Evolutionary conservation across 2,329 filamentous ascomycete species (phyloP), one percentile per base, ranked within the genome.

Genomic region (Xylaria sp.): DNA sequence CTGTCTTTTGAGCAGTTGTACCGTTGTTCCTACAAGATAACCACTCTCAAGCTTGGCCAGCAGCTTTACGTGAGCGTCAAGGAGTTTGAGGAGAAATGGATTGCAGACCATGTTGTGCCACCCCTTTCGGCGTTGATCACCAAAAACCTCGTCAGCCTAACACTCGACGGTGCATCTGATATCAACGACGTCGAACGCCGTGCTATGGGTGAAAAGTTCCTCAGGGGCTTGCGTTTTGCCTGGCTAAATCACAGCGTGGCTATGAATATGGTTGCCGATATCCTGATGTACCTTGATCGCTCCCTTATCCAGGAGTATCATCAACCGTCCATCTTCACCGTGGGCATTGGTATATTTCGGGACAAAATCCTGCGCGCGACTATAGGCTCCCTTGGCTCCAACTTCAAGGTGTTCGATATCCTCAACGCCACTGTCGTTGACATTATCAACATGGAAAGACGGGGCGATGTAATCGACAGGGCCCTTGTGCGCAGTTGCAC

Each of bases 1-100:
- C 83, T 99, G 2, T 96, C 92, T 0, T 99, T 97, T 77, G 94
- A 99, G 74, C 89, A 96, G 70, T 83, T 99, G 0, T 99, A 99
- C 76, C 89, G 94, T 59, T 90, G 90, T 57, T 90, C 91, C 4
- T 99, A 99, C 76, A 93, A 94, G 73, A 90, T 97, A 18, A 93
- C 97, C 0, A 78, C 97, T 42, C 90, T 89, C 75, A 95, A 93
- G 76, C 88, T 92, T 67, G 92, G 92, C 30, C 85, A 89, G 39
- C 79, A 87, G 9, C 81, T 99, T 1, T 97, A 97, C 74, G 83
- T 89, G 4, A 81, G 83, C 8, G 92, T 97, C 53, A 89, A 88
- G 67, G 77, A 85, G 1, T 91, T 96, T 58, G 93, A 97, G 74
- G 83, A 87, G 68, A 77, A 85, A 63, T 96, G 93, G 89, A 86